Evolutionary conservation across 495 filamentous ascomycete genomes (phyloP).

Genomic region (Durotheca rogersii): DNA sequence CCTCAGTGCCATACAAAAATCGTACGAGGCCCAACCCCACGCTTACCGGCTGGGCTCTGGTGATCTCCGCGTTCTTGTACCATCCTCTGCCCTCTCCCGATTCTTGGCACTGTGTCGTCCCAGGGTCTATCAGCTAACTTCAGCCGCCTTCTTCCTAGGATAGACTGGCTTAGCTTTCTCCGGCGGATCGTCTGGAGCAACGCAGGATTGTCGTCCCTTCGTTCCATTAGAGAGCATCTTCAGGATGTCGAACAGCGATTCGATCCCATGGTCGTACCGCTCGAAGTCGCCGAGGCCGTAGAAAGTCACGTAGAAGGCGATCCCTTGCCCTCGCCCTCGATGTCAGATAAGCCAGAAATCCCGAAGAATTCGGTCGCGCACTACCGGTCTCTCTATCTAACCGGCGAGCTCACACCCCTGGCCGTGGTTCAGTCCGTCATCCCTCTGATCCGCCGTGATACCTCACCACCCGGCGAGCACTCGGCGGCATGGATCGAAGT

Average conservation of each 20-base stretch:
- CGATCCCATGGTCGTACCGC: conserved; percentile 75
- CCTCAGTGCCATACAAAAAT: neutral
- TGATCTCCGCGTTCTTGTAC: conserved; percentile 5
- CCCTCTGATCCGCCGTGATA: conserved; percentile 64
- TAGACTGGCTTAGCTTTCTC: conserved; percentile 39
- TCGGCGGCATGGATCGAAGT: conserved; percentile 66
- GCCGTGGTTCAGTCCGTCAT: conserved; percentile 66
- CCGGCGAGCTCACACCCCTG: conserved; percentile 64
- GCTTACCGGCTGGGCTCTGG: conserved; percentile 3
- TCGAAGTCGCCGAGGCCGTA: no score
- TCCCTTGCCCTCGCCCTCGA: no score
- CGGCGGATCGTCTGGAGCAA: conserved; percentile 58
- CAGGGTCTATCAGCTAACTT: neutral
- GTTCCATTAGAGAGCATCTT: conserved; percentile 55
- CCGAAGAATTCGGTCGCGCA: conserved; percentile 67
- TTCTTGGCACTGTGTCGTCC: no score
- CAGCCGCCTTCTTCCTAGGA: conserved; percentile 29
- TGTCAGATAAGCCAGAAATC: no score
- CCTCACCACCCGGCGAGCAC: conserved; percentile 53
- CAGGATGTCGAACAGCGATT: conserved; percentile 64
- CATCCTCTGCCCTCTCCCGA: no score
- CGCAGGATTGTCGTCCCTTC: conserved; percentile 66
- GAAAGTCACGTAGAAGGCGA: no score
- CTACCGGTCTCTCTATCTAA: conserved; percentile 66
- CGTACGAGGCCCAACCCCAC: neutral